phyloP scores from a whole-genome alignment of 768 basidiomycete species.

The Chalciporus chontae region DNA sequence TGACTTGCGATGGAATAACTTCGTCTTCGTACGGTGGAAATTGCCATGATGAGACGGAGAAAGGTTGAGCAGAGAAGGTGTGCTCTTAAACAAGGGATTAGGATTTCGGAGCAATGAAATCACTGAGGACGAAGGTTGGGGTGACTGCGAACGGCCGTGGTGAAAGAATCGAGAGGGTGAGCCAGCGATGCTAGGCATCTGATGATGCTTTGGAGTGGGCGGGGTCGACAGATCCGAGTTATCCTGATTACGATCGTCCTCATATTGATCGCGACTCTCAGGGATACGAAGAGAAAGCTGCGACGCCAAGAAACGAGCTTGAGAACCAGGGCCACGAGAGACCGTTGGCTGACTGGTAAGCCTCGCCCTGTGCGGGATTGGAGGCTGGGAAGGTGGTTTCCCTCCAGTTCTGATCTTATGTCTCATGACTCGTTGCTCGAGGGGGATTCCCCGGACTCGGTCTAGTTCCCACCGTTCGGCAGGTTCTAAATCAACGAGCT shows the following conservation, averaged over 20 bases:
- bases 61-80: constrained; percentile 29
- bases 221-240: constrained; percentile 32
- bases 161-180: constrained; percentile 33
- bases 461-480: constrained; percentile 44
- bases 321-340: constrained; percentile 24
- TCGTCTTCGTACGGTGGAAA: constrained; percentile 27
- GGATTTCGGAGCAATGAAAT: constrained; percentile 33
- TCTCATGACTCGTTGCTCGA: constrained; percentile 40
- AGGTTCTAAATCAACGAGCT: constrained; percentile 49
- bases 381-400: constrained; percentile 13
- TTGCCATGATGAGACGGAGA: constrained; percentile 32
- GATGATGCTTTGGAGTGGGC: constrained; percentile 30
- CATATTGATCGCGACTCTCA: constrained; percentile 30
- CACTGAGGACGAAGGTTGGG: constrained; percentile 33
- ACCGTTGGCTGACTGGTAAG: constrained; percentile 28
- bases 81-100: constrained; percentile 34
- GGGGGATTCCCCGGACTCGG: constrained; percentile 38
- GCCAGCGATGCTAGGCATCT: constrained; percentile 28
- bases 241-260: constrained; percentile 30
- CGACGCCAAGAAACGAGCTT: constrained; percentile 32
- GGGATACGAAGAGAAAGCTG: constrained; percentile 33
- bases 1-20: constrained; percentile 34
- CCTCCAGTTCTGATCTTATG: constrained; percentile 33
- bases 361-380: constrained; percentile 28
- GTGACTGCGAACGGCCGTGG: constrained; percentile 26